A percentile compares a stretch with the other conserved stretches of the same genome.
Conservation (phyloP, 495 filamentous ascomycete species). For the Aspergillus biplanus region DNA sequence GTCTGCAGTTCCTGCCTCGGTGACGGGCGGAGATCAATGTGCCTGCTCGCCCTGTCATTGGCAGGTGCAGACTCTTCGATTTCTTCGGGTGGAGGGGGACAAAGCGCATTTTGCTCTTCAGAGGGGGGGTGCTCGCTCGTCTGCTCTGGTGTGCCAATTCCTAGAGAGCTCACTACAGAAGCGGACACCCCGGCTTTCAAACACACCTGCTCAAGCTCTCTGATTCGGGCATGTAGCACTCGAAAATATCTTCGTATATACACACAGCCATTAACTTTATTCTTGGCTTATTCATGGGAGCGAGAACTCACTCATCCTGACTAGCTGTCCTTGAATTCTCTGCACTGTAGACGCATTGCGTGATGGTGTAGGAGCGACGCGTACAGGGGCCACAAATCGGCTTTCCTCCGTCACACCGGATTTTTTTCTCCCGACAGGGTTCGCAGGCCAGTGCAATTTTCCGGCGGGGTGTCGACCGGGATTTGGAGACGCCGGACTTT, state of each 20-base stretch:
- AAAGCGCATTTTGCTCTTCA: too few relatives aligned
- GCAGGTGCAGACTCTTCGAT: background rate
- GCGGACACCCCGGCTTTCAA: conserved; percentile 31
- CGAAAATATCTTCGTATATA: conserved; percentile 34
- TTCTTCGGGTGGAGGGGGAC: too few relatives aligned
- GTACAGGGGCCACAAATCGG: conserved; percentile 49
- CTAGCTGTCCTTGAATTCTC: conserved; percentile 43
- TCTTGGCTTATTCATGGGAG: background rate
- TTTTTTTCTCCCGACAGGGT: conserved; percentile 44
- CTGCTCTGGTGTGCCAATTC: background rate
- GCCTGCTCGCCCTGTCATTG: background rate
- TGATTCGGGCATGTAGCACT: conserved; percentile 40
- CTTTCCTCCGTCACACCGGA: conserved; percentile 47
- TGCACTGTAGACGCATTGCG: conserved; percentile 43
- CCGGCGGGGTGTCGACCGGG: conserved; percentile 23
- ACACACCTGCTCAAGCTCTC: conserved; percentile 41
- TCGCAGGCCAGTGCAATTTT: conserved; percentile 42
- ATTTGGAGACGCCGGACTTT: background rate
- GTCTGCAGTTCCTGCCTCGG: background rate
- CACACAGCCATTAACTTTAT: background rate
- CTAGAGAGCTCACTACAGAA: background rate
- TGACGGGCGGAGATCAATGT: background rate
- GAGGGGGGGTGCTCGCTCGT: conserved; percentile 6
- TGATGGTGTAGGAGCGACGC: conserved; percentile 37
- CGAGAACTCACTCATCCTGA: conserved; percentile 35